These are phyloP conservation scores for Jamesozyma spencerorum DNA, from an alignment of 805 yeast genomes.

Conservation along the genomic window DNA sequence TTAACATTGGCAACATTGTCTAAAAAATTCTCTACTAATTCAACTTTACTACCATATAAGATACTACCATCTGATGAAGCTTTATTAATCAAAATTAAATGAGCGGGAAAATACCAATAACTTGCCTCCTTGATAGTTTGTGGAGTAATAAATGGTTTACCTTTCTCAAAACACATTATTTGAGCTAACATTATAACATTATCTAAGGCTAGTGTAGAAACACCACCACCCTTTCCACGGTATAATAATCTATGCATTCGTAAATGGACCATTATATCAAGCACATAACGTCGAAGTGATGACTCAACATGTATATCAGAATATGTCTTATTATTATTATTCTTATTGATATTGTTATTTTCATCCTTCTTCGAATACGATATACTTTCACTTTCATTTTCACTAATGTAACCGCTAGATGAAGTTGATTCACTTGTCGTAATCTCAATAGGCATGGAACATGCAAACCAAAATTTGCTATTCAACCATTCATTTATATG, in stretches of 20 bases:
- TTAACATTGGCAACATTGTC: slow-evolving; percentile 15
- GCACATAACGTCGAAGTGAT: slow-evolving; percentile 36
- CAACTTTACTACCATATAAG: slow-evolving; percentile 24
- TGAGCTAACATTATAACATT: slow-evolving; percentile 37
- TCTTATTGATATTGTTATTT: background rate
- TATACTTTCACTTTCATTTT: background rate
- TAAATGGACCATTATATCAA: slow-evolving; percentile 47
- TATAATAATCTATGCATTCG: slow-evolving; percentile 48
- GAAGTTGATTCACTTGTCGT: background rate
- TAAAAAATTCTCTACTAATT: slow-evolving; percentile 21
- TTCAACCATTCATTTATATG: slow-evolving; percentile 27
- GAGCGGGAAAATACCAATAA: slow-evolving; percentile 40
- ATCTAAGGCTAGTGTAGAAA: slow-evolving; percentile 38
- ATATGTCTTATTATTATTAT: background rate
- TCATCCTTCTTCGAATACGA: background rate
- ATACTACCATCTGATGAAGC: slow-evolving; percentile 28
- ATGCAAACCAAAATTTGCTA: slow-evolving; percentile 35
- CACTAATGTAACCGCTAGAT: slow-evolving; percentile 4
- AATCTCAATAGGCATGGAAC: slow-evolving; percentile 8
- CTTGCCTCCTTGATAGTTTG: slow-evolving; percentile 42
- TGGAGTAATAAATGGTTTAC: slow-evolving; percentile 41
- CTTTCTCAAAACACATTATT: slow-evolving; percentile 33
- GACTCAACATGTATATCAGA: slow-evolving; percentile 7
- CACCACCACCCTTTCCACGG: slow-evolving; percentile 36
- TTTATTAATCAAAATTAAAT: slow-evolving; percentile 38